These are phyloP conservation scores for barrel medic (Medicago truncatula) DNA, from an alignment of 306 rosid species.

Conservation along the genomic window DNA sequence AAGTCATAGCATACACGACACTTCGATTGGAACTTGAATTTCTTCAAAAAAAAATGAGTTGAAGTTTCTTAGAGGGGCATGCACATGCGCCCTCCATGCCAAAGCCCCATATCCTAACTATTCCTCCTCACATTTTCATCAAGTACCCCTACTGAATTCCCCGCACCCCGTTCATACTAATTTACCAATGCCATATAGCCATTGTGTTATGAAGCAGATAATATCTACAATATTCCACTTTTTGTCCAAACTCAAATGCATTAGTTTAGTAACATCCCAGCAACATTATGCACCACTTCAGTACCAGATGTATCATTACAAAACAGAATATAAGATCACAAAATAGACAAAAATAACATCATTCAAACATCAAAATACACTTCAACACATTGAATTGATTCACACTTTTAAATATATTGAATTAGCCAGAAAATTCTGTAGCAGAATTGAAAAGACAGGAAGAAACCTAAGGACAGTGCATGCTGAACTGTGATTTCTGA, in stretches of 20 bases:
- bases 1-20: background rate
- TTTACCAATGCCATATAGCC: background rate
- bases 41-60: background rate
- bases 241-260: background rate
- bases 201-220: background rate
- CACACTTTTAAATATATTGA: background rate
- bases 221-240: background rate
- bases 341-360: background rate
- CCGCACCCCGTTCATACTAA: background rate
- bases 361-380: background rate
- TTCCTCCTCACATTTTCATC: background rate
- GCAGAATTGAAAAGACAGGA: background rate
- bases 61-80: background rate
- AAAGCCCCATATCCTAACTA: background rate
- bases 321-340: background rate
- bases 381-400: background rate
- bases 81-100: background rate
- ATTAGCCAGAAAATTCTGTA: background rate
- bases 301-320: background rate
- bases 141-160: background rate
- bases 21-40: background rate
- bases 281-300: no score
- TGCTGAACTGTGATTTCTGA: constrained; percentile 6
- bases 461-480: background rate
- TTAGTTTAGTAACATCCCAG: background rate